Evolutionary conservation across 768 basidiomycete genomes (phyloP), one percentile per base, ranked within the genome.

Genomic region (Kwoniella sp.): DNA sequence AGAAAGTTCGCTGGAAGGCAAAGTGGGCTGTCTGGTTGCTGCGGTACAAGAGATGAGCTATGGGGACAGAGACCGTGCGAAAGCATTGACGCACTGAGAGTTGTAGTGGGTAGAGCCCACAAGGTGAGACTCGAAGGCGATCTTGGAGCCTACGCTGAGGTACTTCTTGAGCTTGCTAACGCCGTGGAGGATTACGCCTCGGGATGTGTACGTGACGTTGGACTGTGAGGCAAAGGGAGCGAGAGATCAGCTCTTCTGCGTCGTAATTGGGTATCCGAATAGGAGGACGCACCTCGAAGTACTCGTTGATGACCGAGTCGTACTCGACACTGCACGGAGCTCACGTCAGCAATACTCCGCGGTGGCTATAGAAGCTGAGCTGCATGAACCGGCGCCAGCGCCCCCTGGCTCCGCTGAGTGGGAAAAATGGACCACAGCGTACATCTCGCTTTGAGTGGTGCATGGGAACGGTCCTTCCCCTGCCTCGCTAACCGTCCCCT

Each of bases 241-340:
- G 14, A 28, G 19, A 28, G 23, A 23, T 36, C 20, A 29, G 43
- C 23, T 28, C 20, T 25, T 23, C 26, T 39, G 26, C 29, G 6
- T 32, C 17, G 5, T 4, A 34, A 27, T 4, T 46, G 29, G 17
- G n/a, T 20, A 10, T 9, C 36, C 25, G 23, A 26, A 9, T 19
- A 19, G 12, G 20, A 17, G n/a, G 15, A 33, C 64, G 52, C 27
- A 60, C 64, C 49, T 67, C 49, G 47, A 67, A 67, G 53, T 55
- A 67, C 44, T 59, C 36, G 50, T 67, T 57, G 46, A 67, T 44
- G 15, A 55, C 62, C 10, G 51, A 51, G 44, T 57, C 52, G 41
- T 50, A 59, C 22, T 67, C 56, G 50, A 57, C 50, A 3, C 65
- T 67, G 56, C 6, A 26, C n/a, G 37, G 29, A 36, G 42, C 38